A percentile compares a stretch with the other conserved stretches of the same genome.
Evolutionary conservation across 257 asterid genomes (phyloP).

Genomic region (Solanum lignicaule): DNA sequence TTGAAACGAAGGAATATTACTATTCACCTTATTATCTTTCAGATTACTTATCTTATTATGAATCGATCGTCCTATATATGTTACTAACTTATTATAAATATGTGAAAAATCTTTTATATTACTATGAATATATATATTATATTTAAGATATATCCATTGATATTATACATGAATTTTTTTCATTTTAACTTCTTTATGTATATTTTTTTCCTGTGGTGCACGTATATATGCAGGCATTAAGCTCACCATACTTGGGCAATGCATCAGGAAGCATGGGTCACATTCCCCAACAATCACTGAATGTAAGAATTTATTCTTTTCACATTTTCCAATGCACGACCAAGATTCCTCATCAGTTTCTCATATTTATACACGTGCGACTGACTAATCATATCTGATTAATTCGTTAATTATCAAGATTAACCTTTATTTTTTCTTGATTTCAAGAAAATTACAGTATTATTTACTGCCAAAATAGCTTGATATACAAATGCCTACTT

Average conservation of each 20-base stretch:
- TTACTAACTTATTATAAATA: neutral
- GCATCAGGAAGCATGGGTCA: slow-evolving; percentile 36
- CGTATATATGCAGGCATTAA: slow-evolving; percentile 35
- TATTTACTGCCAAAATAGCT: slow-evolving; percentile 19
- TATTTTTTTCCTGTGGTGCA: neutral
- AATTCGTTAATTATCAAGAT: neutral
- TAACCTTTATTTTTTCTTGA: neutral
- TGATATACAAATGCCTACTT: slow-evolving; percentile 29
- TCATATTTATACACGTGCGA: slow-evolving; percentile 15
- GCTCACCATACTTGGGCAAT: slow-evolving; percentile 57
- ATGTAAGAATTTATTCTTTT: slow-evolving; percentile 17
- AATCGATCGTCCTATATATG: neutral
- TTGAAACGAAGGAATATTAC: no score
- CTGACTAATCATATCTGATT: slow-evolving; percentile 2
- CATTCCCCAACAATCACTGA: slow-evolving; percentile 43
- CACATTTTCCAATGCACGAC: slow-evolving; percentile 44
- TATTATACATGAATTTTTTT: neutral
- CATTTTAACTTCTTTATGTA: neutral
- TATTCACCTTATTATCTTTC: no score
- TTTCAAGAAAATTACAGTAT: slow-evolving; percentile 37
- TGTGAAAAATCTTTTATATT: neutral
- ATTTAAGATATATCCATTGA: neutral
- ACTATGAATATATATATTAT: neutral
- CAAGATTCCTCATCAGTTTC: slow-evolving; percentile 15
- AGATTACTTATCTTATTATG: neutral